phyloP scores from a whole-genome alignment of 2,329 filamentous ascomycete species.

The Ascochyta lentis region DNA sequence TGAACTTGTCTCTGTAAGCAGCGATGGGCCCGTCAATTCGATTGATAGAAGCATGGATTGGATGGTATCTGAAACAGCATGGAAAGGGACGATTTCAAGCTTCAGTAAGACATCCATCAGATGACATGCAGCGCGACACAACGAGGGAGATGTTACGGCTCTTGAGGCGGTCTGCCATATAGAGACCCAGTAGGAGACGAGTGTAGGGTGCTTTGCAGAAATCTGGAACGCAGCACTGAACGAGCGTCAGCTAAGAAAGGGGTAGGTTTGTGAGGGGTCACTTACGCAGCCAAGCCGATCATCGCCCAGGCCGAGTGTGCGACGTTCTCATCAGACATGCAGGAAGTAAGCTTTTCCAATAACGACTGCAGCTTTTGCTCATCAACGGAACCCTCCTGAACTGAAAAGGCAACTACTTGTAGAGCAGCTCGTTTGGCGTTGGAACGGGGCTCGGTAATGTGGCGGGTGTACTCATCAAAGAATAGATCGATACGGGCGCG shows the following conservation, averaged over 20 bases:
- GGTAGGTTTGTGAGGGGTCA: conserved; percentile 1
- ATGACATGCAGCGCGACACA: conserved; percentile 78
- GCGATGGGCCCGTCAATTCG: conserved; percentile 80
- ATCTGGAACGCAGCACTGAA: conserved; percentile 42
- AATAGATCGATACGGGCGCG: conserved; percentile 47
- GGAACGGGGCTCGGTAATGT: conserved; percentile 42
- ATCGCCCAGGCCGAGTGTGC: conserved; percentile 77
- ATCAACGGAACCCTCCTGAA: conserved; percentile 48
- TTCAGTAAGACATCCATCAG: conserved; percentile 73
- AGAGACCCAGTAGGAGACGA: conserved; percentile 68
- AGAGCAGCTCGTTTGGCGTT: conserved; percentile 57
- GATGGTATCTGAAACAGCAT: conserved; percentile 71
- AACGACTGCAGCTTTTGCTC: conserved; percentile 62
- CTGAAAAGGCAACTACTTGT: conserved; percentile 61
- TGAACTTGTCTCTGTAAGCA: conserved; percentile 80
- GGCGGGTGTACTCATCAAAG: conserved; percentile 51
- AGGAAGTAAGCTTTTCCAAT: conserved; percentile 64
- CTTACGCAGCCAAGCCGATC: conserved; percentile 79
- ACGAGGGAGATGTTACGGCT: conserved; percentile 71
- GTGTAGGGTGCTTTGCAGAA: conserved; percentile 26
- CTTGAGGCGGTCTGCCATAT: conserved; percentile 78
- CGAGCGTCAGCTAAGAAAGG: not conserved
- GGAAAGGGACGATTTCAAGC: conserved; percentile 69
- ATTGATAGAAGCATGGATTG: conserved; percentile 76
- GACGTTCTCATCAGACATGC: conserved; percentile 72